These are phyloP conservation scores for Ilex paraguariensis DNA, from an alignment of 305 asterid species.

Conservation along the genomic window DNA sequence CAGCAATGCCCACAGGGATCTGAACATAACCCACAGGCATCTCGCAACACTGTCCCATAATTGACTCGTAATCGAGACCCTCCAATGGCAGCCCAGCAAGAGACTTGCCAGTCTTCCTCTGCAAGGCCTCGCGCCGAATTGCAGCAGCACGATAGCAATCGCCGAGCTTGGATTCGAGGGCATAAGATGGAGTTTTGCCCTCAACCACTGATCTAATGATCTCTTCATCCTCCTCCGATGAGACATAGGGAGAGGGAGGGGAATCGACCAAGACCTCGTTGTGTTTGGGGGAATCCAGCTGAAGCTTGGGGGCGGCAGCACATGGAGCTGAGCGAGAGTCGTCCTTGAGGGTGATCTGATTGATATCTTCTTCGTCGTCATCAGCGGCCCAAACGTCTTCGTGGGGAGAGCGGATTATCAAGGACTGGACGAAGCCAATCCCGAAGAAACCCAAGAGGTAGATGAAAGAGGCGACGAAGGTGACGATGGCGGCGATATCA, in stretches of 20 bases:
- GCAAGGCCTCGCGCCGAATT: slow-evolving; percentile 36
- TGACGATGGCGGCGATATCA: slow-evolving; percentile 30
- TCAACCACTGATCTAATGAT: slow-evolving; percentile 32
- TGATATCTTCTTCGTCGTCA: slow-evolving; percentile 24
- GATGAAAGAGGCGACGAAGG: slow-evolving; percentile 36
- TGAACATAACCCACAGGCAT: slow-evolving; percentile 51
- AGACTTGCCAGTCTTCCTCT: slow-evolving; percentile 34
- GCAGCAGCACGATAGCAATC: slow-evolving; percentile 36
- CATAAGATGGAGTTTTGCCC: slow-evolving; percentile 35
- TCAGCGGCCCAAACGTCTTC: slow-evolving; percentile 4
- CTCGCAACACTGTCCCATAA: slow-evolving; percentile 44
- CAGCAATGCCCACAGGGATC: slow-evolving; percentile 44
- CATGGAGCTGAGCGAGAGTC: slow-evolving; percentile 29
- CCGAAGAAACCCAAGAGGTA: slow-evolving; percentile 23
- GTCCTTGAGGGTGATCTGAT: slow-evolving; percentile 25
- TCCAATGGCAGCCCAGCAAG: slow-evolving; percentile 31
- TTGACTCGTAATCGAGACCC: slow-evolving; percentile 35
- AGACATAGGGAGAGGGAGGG: background rate
- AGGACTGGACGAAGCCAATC: slow-evolving; percentile 37
- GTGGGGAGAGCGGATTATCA: slow-evolving; percentile 21
- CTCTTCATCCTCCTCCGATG: slow-evolving; percentile 34
- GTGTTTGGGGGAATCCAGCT: background rate
- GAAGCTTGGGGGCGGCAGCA: background rate
- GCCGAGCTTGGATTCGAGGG: slow-evolving; percentile 39
- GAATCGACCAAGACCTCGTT: background rate